Base-by-base conservation (phyloP, 768 basidiomycete genomes). In the Lactarius deliciosus region DNA sequence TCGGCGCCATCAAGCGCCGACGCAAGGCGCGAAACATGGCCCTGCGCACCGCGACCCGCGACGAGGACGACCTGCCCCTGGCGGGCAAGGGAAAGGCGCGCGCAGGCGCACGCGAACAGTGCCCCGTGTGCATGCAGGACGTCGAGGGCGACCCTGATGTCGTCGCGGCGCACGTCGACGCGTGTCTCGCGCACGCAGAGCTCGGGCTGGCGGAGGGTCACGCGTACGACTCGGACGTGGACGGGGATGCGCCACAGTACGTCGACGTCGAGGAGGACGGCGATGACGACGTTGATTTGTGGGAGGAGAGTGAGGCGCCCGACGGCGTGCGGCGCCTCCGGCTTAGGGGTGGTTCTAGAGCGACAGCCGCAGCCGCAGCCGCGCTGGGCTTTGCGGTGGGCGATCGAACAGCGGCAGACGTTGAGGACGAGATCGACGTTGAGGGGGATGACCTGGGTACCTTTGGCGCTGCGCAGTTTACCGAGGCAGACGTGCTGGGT, bases 381-480 rank as follows among this genome's bases (percentile, higher is more conserved):
- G 58, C 41, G 38, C 55, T 60, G 8, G 92, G 92, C n/a, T 91
- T 92, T 73, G 81, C 85, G 64, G 81, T 85, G 10, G 86, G 89
- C 47, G 79, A 85, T 67, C 77, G 77, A 30, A 74, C 80, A n/a
- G 79, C 82, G 20, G 77, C 81, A 66, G 90, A 92, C 65, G 81
- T 90, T 2, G 92, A 94, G 36, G 91, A 89, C 20, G 91, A 92
- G 56, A 80, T 93, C 11, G 92, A 94, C 64, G 79, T 92, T 11
- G 91, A 92, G 64, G 91, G 91, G 3, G 89, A 90, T 63, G 91
- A 91, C 72, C 81, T 86, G 63, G 82, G 73, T 3, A 71, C 81
- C 1, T 94, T 85, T 72, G 91, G 91, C 1, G 82, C 83, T 20
- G 80, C 83, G 0, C 92, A 94, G 72, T 94, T 94, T 74, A 87